Percentiles rank a stretch among this genome's conserved stretches.
phyloP scores from a whole-genome alignment of 2,329 filamentous ascomycete genomes.

The Ophiosphaerella korrae region DNA sequence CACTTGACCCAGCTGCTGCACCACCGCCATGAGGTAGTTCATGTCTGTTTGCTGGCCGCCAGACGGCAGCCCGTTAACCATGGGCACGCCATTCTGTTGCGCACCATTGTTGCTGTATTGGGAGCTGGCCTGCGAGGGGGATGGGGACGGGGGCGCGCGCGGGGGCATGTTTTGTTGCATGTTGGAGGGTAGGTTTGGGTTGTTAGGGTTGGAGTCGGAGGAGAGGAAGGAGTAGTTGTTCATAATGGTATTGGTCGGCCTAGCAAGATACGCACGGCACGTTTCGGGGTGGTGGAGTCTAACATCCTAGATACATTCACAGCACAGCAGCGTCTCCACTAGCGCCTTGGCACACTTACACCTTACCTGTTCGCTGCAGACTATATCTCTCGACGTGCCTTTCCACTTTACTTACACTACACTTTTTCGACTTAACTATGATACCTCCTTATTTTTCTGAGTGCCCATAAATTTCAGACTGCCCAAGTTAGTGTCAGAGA shows the following conservation, averaged over 20 bases:
- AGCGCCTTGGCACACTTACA: slow-evolving; percentile 2
- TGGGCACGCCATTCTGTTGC: slow-evolving; percentile 42
- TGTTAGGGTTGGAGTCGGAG: slow-evolving; percentile 24
- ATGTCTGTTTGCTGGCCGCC: slow-evolving; percentile 51
- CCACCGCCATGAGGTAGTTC: slow-evolving; percentile 50
- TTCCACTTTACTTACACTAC: no score
- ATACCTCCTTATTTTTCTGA: no score
- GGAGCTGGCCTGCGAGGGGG: slow-evolving; percentile 30
- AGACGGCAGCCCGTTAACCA: slow-evolving; percentile 47
- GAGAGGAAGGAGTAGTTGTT: slow-evolving; percentile 48
- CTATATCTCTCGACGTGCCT: no score
- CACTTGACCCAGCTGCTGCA: slow-evolving; percentile 48
- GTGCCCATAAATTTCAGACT: no score
- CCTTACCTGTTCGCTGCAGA: no score
- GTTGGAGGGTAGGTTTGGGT: slow-evolving; percentile 7
- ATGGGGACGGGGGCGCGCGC: slow-evolving; percentile 43
- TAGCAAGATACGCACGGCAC: slow-evolving; percentile 10
- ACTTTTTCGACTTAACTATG: no score
- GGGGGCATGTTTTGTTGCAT: slow-evolving; percentile 21
- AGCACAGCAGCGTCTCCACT: not conserved
- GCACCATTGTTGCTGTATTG: slow-evolving; percentile 41
- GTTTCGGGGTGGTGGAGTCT: slow-evolving; percentile 11
- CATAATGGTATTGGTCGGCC: slow-evolving; percentile 23
- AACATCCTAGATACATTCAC: not conserved
- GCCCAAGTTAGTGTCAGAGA: no score